Evolutionary conservation across 306 rosid species (phyloP), one percentile per base, ranked within the genome.

Genomic region (Quercus ilex): DNA sequence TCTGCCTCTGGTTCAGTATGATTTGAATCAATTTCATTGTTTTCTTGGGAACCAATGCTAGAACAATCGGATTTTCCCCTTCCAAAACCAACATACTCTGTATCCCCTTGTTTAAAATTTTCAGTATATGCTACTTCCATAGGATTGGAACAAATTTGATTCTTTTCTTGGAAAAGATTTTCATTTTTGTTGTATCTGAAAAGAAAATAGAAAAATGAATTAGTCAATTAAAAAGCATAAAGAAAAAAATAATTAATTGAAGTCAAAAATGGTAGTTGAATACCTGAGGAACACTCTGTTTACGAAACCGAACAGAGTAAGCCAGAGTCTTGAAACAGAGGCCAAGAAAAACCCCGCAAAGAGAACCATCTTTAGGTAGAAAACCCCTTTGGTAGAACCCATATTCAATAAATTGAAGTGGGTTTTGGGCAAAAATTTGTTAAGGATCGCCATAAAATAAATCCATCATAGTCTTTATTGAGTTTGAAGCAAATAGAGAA

Each of bases 401-500:
- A 92, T 84, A 5, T 18, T 86, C 78, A 83, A 23, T n/a, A 33
- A 84, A 82, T 55, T 30, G 23, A 81, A 87, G 79, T 38, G 81
- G 83, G 87, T 20, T 31, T 51, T 25, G 13, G 77, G 68, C 33
- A 69, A 52, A 80, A 73, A 81, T 55, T 30, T 43, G 14, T 19
- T 69, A 4, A 10, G 28, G 5, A 26, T 14, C 62, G 41, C 64
- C 74, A 68, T 55, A 26, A 35, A 60, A 64, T 51, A 76, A 85
- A 81, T n/a, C 78, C 86, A 87, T 55, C 74, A 73, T 56, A 15
- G 25, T 55, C 81, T 83, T 89, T 74, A 78, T 84, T 86, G 73
- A 82, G 71, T 86, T 80, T 68, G 93, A 91, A 89, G 92, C 85
- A 86, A 90, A 71, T 86, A 74, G 79, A 81, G 86, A 79, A 77